Conservation (phyloP, 2,329 filamentous ascomycete genomes). For the Fusarium miscanthi region DNA sequence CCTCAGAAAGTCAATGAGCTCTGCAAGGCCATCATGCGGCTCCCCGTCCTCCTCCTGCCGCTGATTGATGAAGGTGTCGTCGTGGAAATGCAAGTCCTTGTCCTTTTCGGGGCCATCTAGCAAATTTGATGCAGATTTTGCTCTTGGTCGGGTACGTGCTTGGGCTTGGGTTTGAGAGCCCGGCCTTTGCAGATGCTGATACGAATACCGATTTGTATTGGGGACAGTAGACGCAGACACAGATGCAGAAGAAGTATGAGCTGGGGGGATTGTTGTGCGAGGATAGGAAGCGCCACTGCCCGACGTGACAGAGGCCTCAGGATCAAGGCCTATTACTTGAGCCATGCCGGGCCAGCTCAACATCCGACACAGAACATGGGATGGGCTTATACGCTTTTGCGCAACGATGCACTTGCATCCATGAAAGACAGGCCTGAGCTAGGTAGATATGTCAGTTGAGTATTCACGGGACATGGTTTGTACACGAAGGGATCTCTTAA, state of each 20-base stretch:
- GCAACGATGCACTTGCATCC: slow-evolving; percentile 39
- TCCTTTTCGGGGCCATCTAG: slow-evolving; percentile 23
- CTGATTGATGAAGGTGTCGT: slow-evolving; percentile 35
- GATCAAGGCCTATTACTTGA: slow-evolving; percentile 34
- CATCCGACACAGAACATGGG: slow-evolving; percentile 23
- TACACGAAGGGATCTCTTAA: neutral
- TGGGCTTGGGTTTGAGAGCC: neutral
- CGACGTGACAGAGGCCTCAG: slow-evolving; percentile 37
- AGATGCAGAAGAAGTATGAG: slow-evolving; percentile 16
- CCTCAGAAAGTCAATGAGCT: slow-evolving; percentile 62
- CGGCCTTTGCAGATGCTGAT: slow-evolving; percentile 7
- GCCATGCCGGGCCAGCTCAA: slow-evolving; percentile 40
- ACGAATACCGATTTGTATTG: slow-evolving; percentile 6
- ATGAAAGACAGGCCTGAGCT: slow-evolving; percentile 39
- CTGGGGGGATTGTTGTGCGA: slow-evolving; percentile 28
- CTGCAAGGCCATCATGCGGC: slow-evolving; percentile 46
- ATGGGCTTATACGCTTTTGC: slow-evolving; percentile 27
- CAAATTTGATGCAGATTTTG: slow-evolving; percentile 41
- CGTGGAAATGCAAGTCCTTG: slow-evolving; percentile 33
- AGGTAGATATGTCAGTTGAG: slow-evolving; percentile 14
- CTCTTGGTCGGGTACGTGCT: slow-evolving; percentile 38
- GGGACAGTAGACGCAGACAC: slow-evolving; percentile 6
- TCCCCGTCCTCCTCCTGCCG: slow-evolving; percentile 23
- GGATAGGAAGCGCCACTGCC: slow-evolving; percentile 36
- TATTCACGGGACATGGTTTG: neutral